Conservation (phyloP, 352 stramenopile species). For the Phytophthora colocasiae region DNA sequence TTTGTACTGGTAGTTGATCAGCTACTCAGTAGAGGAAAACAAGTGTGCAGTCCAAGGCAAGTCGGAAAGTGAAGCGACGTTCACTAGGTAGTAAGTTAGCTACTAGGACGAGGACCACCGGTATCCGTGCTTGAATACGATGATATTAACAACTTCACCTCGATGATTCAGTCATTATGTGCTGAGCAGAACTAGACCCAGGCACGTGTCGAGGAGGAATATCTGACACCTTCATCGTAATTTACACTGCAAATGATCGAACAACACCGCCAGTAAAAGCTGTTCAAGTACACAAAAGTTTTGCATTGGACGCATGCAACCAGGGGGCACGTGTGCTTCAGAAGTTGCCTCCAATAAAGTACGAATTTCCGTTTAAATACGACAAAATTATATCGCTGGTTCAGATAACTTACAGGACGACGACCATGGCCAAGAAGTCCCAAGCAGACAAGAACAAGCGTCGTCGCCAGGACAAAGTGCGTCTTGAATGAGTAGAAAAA, state of each 20-base stretch:
- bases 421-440: slow-evolving; percentile 29
- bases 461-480: slow-evolving; percentile 38
- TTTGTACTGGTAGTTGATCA: slow-evolving; percentile 11
- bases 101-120: neutral
- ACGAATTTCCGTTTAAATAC: slow-evolving; percentile 14
- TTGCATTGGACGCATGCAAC: neutral
- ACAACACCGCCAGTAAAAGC: neutral
- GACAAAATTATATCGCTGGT: slow-evolving; percentile 18
- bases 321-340: neutral
- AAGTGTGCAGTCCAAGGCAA: slow-evolving; percentile 9
- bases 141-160: too few relatives aligned
- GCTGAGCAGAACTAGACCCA: neutral
- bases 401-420: slow-evolving; percentile 6
- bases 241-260: neutral
- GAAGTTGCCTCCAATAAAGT: slow-evolving; percentile 7
- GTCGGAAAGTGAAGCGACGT: slow-evolving; percentile 12
- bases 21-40: slow-evolving; percentile 10
- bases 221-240: neutral
- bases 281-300: neutral
- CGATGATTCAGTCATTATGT: too few relatives aligned
- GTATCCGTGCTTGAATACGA: neutral
- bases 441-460: slow-evolving; percentile 36
- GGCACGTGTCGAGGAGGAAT: neutral
- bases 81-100: too few relatives aligned
- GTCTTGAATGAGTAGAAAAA: neutral